Base-by-base conservation (phyloP, 2,329 filamentous ascomycete species). In the Epichloe festucae region DNA sequence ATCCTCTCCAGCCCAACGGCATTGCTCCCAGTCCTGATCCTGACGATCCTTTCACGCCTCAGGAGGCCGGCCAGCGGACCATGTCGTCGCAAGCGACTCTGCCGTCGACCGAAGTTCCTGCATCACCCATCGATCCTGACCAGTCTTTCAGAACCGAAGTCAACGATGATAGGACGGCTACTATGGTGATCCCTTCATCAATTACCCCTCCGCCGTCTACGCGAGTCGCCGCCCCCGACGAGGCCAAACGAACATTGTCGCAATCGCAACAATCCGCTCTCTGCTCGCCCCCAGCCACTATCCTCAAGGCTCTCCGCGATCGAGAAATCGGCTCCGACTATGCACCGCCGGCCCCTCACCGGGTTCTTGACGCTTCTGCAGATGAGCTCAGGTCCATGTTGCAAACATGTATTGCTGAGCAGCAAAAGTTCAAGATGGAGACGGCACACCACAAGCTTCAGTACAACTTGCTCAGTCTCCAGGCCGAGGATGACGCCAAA, bases 361-460 rank as follows among this genome's bases (percentile, higher is more conserved):
- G 78, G 61, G 69, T 84, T 21, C 66, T 71, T 23, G 72, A 75
- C 45, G 78, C 77, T 0, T 70, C 76, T 1, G 59, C 71, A 3
- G 77, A 81, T 8, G 74, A 82, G 58, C 72, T 84, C 35, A 74
- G 77, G 14, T 66, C 65, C 51, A 77, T 82, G 75, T 64, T 84
- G 47, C 71, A 78, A 53, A 67, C 67, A 3, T 74, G 72, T 55
- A 67, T 82, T 42, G 73, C 72, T 21, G 77, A 84, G 57, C 76
- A 81, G 54, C 72, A 74, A 45, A 76, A 73, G 59, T 68, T 83
- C 47, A 87, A 93, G 62, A 90, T 89, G 73, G 86, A 90, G 53
- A 84, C 86, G 15, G 87, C 90, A 35, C 90, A 96, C 65, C 85
- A 93, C 71, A 94, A 93, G 69, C 73, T 97, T 51, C 91, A 96